phyloP scores from a whole-genome alignment of 257 asterid species.

The Datura wrightii region DNA sequence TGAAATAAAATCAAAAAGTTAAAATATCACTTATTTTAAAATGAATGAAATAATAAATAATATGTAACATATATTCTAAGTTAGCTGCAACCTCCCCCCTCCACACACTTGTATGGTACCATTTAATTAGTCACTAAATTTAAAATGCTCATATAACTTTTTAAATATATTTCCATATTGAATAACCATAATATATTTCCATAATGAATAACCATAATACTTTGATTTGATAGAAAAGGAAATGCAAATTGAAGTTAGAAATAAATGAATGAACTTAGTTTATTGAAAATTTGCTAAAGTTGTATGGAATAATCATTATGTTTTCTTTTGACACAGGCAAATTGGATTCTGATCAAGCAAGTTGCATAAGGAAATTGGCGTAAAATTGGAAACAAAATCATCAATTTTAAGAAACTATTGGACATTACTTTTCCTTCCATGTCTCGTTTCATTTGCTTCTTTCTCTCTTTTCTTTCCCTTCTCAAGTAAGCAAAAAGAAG shows the following conservation, averaged over 20 bases:
- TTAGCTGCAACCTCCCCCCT: no score
- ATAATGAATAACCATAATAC: not conserved
- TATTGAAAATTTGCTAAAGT: not conserved
- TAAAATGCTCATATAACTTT: no score
- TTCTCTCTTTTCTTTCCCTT: not conserved
- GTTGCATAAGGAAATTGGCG: not conserved
- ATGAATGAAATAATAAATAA: no score
- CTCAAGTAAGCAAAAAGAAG: not conserved
- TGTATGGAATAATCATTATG: constrained; percentile 9
- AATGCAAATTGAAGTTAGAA: not conserved
- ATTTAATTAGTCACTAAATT: no score
- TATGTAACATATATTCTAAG: not conserved
- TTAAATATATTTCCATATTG: no score
- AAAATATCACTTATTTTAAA: no score
- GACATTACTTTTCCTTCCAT: not conserved
- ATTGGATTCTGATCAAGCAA: constrained; percentile 4
- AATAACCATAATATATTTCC: no score
- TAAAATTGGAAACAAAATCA: constrained; percentile 20
- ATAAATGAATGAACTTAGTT: not conserved
- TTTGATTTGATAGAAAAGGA: not conserved
- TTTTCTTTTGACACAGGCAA: not conserved
- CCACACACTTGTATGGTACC: no score
- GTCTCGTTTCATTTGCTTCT: not conserved
- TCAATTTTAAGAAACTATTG: not conserved
- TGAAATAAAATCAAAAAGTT: no score